These are phyloP conservation scores for Draba incana DNA, from an alignment of 345 rosid species.

Conservation along the genomic window DNA sequence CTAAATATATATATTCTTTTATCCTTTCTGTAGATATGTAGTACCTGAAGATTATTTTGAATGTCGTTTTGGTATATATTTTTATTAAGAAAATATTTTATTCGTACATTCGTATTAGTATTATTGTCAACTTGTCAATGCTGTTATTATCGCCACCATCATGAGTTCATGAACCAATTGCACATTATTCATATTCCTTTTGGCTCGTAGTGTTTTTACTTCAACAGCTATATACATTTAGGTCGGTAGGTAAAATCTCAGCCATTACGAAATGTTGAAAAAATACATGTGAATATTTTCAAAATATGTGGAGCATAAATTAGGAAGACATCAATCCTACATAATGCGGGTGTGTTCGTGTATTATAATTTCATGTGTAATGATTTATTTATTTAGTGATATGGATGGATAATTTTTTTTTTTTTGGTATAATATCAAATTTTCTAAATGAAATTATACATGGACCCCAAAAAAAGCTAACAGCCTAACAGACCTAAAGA, in stretches of 20 bases:
- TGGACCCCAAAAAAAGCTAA: not conserved
- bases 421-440: not conserved
- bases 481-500: not conserved
- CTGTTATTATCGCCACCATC: conserved; percentile 20
- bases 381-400: too few relatives aligned
- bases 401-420: not conserved
- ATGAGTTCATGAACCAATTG: not conserved
- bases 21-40: not conserved
- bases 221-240: not conserved
- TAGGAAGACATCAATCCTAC: not conserved
- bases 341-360: not conserved
- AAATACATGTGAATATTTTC: not conserved
- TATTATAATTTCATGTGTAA: not conserved
- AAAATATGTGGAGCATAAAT: not conserved
- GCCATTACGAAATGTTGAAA: not conserved
- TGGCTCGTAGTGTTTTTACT: conserved; percentile 4
- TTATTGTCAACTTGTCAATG: conserved; percentile 18
- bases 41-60: not conserved
- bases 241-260: not conserved
- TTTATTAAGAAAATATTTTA: not conserved
- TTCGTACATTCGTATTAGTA: conserved; percentile 8
- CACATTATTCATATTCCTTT: conserved; percentile 7
- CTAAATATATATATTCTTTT: too few relatives aligned
- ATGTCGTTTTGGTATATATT: not conserved
- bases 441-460: not conserved